Evolutionary conservation across 2,329 filamentous ascomycete species (phyloP).

Genomic region (Aspergillus neoniger): DNA sequence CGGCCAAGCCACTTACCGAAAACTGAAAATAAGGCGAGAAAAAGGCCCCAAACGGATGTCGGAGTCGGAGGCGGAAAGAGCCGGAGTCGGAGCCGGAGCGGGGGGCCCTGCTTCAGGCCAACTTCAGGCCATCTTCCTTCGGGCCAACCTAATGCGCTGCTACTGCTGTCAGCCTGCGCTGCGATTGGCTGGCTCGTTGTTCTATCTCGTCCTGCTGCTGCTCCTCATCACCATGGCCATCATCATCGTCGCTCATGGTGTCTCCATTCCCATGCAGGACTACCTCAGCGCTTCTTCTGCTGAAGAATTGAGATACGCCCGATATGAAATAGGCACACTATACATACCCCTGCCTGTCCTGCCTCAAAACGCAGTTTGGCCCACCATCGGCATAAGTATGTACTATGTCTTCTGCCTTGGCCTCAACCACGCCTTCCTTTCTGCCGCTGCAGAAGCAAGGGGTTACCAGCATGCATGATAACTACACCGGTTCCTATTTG

Average conservation of each 20-base stretch:
- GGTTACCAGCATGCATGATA: constrained; percentile 1
- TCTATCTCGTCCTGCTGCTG: not conserved
- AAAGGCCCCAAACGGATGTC: too few relatives aligned
- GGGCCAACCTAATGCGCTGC: not conserved
- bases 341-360: too few relatives aligned
- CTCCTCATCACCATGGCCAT: not conserved
- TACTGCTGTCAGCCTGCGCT: not conserved
- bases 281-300: not conserved
- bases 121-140: not conserved
- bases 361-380: too few relatives aligned
- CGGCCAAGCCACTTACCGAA: not conserved
- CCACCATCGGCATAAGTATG: too few relatives aligned
- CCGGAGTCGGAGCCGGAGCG: constrained; percentile 6
- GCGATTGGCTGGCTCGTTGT: too few relatives aligned
- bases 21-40: constrained; percentile 1
- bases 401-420: not conserved
- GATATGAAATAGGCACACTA: not conserved
- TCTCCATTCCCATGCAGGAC: too few relatives aligned
- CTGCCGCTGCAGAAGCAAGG: constrained; percentile 13
- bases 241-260: not conserved
- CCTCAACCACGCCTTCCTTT: not conserved
- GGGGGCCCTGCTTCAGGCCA: not conserved
- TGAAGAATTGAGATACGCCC: not conserved
- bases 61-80: not conserved
- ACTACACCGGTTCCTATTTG: not conserved